A percentile compares a stretch with the other conserved stretches of the same genome.
phyloP scores from a whole-genome alignment of 2,329 filamentous ascomycete genomes.

The Pseudopithomyces maydicus region DNA sequence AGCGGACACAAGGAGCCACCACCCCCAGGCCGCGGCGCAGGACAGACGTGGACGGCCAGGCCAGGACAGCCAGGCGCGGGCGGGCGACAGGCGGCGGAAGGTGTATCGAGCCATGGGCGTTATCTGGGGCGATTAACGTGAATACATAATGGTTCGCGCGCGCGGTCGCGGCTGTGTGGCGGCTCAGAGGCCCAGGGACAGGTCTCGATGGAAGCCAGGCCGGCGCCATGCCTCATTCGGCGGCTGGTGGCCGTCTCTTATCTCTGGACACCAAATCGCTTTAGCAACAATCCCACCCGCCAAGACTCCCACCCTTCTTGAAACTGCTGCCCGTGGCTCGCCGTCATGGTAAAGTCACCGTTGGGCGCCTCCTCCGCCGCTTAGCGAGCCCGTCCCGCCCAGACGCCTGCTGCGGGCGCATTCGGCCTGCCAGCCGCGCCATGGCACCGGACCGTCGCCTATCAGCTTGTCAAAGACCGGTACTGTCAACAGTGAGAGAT shows the following conservation, averaged over 20 bases:
- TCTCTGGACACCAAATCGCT: constrained; percentile 19
- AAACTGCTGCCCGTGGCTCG: constrained; percentile 19
- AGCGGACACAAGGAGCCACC: neutral
- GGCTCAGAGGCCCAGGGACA: neutral
- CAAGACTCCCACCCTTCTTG: constrained; percentile 33
- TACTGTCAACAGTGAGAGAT: constrained; percentile 14
- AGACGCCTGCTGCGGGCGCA: neutral
- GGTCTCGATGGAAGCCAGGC: neutral
- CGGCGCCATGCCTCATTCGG: neutral
- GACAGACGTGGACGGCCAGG: neutral
- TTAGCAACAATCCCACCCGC: constrained; percentile 31
- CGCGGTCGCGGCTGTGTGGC: neutral
- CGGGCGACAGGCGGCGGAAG: neutral
- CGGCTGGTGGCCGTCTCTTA: constrained; percentile 11
- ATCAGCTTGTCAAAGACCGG: constrained; percentile 5
- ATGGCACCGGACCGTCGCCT: neutral
- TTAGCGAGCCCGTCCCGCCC: constrained; percentile 18
- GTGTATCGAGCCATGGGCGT: neutral
- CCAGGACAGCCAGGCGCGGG: neutral
- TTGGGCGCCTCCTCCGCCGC: constrained; percentile 7
- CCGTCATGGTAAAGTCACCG: neutral
- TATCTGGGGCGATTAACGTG: constrained; percentile 12
- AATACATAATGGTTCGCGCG: constrained; percentile 14
- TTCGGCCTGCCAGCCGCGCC: neutral
- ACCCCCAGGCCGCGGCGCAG: neutral